Conservation (phyloP, 768 basidiomycete species). For the Dictyophora rubrovolvata region DNA sequence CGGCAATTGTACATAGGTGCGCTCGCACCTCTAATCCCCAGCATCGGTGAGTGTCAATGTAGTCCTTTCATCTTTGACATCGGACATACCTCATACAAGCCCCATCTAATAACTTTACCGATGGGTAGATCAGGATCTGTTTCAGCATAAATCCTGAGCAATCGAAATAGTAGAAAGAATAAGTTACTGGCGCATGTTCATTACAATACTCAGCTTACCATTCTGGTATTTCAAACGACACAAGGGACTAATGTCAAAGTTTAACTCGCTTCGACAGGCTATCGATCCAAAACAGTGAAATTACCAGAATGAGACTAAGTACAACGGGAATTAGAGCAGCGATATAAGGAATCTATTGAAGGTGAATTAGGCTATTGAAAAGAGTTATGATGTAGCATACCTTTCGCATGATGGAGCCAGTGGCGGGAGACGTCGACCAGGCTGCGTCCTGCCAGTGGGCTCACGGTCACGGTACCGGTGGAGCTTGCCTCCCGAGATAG, state of each 20-base stretch:
- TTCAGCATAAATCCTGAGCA: conserved; percentile 4
- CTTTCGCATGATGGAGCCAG: conserved; percentile 8
- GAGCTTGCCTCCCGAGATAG: no score
- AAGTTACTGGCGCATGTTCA: neutral
- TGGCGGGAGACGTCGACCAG: neutral
- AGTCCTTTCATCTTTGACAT: neutral
- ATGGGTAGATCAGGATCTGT: neutral
- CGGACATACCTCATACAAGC: conserved; percentile 1
- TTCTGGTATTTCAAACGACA: conserved; percentile 6
- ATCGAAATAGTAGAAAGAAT: neutral
- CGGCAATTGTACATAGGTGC: neutral
- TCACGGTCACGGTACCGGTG: no score
- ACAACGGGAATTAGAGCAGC: neutral
- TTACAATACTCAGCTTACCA: neutral
- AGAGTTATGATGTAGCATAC: neutral
- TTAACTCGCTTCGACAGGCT: neutral
- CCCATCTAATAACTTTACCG: neutral
- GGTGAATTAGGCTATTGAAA: neutral
- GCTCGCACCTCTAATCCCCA: conserved; percentile 5
- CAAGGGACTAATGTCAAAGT: neutral
- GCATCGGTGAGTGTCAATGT: neutral
- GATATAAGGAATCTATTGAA: conserved; percentile 4
- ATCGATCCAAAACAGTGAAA: neutral
- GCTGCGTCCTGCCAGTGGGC: no score
- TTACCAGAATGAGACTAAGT: conserved; percentile 5